Evolutionary conservation across 441 rosid species (phyloP).

Genomic region (Kokia cookei): DNA sequence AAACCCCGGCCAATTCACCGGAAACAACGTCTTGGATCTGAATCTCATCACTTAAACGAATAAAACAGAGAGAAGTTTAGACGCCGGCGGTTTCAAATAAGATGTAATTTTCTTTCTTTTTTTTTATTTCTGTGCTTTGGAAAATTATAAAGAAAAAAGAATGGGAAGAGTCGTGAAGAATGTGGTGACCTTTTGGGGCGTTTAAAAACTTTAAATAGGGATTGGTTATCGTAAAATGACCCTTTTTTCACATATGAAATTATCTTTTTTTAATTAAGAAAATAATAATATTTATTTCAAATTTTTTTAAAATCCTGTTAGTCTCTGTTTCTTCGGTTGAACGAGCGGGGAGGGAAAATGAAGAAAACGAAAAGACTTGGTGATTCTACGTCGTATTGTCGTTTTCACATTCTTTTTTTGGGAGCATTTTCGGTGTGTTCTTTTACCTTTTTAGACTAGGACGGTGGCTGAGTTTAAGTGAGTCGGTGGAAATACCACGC

Average conservation of each 20-base stretch:
- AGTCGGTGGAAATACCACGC: constrained; percentile 7
- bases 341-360: not conserved
- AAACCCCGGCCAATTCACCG: not conserved
- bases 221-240: not conserved
- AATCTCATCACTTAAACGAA: constrained; percentile 9
- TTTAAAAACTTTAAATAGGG: constrained; percentile 21
- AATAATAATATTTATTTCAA: not conserved
- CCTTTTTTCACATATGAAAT: not conserved
- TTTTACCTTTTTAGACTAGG: not conserved
- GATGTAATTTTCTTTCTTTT: constrained; percentile 21
- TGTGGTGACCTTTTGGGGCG: not conserved
- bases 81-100: constrained; percentile 3
- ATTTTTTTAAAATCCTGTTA: not conserved
- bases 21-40: not conserved
- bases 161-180: constrained; percentile 4
- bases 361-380: not conserved
- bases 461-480: not conserved
- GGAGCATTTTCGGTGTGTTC: not conserved
- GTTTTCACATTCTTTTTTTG: not conserved
- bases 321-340: not conserved
- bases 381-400: constrained; percentile 1
- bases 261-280: not conserved
- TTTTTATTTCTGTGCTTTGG: not conserved
- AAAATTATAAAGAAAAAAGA: not conserved
- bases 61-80: constrained; percentile 15